Percentiles rank a stretch among this genome's conserved stretches.
Evolutionary conservation across 768 basidiomycete species (phyloP).

Genomic region (Boletus vermiculosoides): DNA sequence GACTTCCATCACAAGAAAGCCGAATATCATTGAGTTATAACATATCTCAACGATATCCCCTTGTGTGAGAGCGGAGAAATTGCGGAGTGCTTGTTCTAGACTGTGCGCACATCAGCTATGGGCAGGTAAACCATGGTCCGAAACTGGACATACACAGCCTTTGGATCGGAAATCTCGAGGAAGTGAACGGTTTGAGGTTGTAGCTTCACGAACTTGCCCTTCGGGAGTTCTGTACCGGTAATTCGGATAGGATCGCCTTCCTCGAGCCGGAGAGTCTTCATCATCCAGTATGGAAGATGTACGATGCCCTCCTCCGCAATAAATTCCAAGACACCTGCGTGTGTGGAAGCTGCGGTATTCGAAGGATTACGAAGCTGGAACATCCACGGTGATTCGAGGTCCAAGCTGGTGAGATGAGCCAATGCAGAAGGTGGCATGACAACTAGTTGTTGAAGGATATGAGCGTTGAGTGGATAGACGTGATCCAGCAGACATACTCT

Average conservation of each 20-base stretch:
- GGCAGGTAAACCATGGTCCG: neutral
- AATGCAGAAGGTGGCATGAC: slow-evolving; percentile 97
- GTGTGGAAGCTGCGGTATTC: slow-evolving; percentile 82
- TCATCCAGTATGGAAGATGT: slow-evolving; percentile 99
- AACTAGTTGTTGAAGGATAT: slow-evolving; percentile 47
- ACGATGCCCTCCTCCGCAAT: slow-evolving; percentile 96
- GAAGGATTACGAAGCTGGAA: slow-evolving; percentile 92
- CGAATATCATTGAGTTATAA: slow-evolving; percentile 96
- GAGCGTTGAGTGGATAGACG: slow-evolving; percentile 8
- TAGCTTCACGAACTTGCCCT: slow-evolving; percentile 95
- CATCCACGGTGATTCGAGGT: slow-evolving; percentile 92
- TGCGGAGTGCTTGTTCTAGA: slow-evolving; percentile 90
- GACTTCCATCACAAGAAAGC: slow-evolving; percentile 93
- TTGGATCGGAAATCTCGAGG: slow-evolving; percentile 94
- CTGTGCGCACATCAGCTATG: slow-evolving; percentile 39
- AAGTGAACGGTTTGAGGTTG: slow-evolving; percentile 96
- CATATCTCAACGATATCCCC: slow-evolving; percentile 97
- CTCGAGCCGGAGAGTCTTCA: slow-evolving; percentile 89
- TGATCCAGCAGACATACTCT: slow-evolving; percentile 63
- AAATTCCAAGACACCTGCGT: slow-evolving; percentile 98
- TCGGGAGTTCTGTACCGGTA: slow-evolving; percentile 81
- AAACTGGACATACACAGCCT: slow-evolving; percentile 78
- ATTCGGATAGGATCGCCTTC: slow-evolving; percentile 97
- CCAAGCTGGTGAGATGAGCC: slow-evolving; percentile 81
- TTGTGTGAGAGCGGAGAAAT: slow-evolving; percentile 88